Percentiles rank a stretch among this genome's conserved stretches.
phyloP scores from a whole-genome alignment of 2,329 filamentous ascomycete genomes.

The Coleophoma eucalyptorum region DNA sequence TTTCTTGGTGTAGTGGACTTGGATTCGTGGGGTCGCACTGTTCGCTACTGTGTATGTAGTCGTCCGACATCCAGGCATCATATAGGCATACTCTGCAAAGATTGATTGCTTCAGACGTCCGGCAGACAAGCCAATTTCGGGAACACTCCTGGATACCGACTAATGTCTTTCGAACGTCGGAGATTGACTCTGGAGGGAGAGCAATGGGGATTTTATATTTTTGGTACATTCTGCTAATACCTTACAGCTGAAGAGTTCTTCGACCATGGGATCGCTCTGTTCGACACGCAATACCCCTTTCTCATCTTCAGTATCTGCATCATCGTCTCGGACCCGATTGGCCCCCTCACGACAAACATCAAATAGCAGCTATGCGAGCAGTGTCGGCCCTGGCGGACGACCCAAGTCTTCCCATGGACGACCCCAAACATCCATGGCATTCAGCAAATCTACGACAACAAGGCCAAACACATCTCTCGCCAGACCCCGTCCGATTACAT shows the following conservation, averaged over 20 bases:
- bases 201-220: too few relatives aligned
- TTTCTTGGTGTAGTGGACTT: too few relatives aligned
- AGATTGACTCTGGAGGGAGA: too few relatives aligned
- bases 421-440: slow-evolving; percentile 48
- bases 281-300: slow-evolving; percentile 17
- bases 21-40: not conserved
- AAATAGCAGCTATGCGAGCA: slow-evolving; percentile 50
- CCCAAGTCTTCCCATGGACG: slow-evolving; percentile 36
- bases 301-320: slow-evolving; percentile 32
- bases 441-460: slow-evolving; percentile 41
- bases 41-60: not conserved
- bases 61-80: not conserved
- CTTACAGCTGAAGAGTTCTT: slow-evolving; percentile 1
- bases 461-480: slow-evolving; percentile 34
- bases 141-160: too few relatives aligned
- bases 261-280: slow-evolving; percentile 14
- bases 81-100: slow-evolving; percentile 1
- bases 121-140: not conserved
- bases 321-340: slow-evolving; percentile 33
- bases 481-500: slow-evolving; percentile 36
- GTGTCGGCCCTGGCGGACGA: slow-evolving; percentile 49
- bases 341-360: slow-evolving; percentile 38
- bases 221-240: slow-evolving; percentile 1
- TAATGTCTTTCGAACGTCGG: too few relatives aligned
- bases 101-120: not conserved